Conservation (phyloP, 2,329 filamentous ascomycete genomes). For the Fusarium euwallaceae region DNA sequence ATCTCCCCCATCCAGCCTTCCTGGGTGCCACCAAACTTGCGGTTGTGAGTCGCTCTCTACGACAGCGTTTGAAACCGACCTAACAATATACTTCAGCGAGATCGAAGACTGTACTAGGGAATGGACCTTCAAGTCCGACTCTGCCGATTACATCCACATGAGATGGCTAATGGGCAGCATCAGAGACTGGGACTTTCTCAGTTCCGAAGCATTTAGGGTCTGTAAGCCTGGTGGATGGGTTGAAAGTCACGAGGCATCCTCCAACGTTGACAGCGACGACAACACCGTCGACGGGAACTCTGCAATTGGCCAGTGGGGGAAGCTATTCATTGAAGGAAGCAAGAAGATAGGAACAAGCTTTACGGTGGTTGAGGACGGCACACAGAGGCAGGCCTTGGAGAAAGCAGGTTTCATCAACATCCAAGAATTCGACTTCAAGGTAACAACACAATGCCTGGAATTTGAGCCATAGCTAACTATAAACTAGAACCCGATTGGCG, state of each 20-base stretch:
- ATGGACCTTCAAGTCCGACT: conserved; percentile 47
- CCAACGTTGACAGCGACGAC: conserved; percentile 47
- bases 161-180: conserved; percentile 69
- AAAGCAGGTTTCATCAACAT: conserved; percentile 41
- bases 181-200: conserved; percentile 66
- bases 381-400: conserved; percentile 37
- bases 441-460: not conserved
- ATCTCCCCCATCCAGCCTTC: conserved; percentile 69
- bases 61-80: accelerated
- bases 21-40: conserved; percentile 62
- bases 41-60: conserved; percentile 42
- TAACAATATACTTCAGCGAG: conserved; percentile 3
- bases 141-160: conserved; percentile 72
- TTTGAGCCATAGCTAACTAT: not conserved
- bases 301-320: conserved; percentile 47
- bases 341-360: conserved; percentile 50
- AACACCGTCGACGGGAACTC: conserved; percentile 44
- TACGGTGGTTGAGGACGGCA: conserved; percentile 37
- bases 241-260: conserved; percentile 50
- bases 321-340: conserved; percentile 47
- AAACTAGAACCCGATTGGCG: conserved; percentile 37
- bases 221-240: conserved; percentile 67
- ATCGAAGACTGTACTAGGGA: conserved; percentile 50
- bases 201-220: conserved; percentile 64
- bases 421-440: conserved; percentile 42